phyloP scores from a whole-genome alignment of 768 basidiomycete species.

The Panaeolus cyanescens region DNA sequence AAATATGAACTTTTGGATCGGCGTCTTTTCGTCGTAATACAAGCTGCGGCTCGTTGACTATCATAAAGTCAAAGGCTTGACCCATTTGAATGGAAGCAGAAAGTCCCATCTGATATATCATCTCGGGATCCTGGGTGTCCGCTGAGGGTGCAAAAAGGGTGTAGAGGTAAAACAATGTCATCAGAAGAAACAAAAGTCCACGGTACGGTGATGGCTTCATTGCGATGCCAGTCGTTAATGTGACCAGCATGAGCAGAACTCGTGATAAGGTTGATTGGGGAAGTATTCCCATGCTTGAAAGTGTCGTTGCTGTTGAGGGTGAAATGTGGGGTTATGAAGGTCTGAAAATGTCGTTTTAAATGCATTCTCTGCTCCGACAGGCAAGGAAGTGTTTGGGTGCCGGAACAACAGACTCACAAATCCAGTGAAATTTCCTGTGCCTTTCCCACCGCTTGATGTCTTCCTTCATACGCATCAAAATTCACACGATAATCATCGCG shows the following conservation, averaged over 20 bases:
- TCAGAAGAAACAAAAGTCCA: neutral
- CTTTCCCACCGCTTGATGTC: too few species aligned
- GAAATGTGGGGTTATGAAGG: neutral
- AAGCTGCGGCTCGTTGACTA: conserved; percentile 7
- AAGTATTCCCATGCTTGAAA: neutral
- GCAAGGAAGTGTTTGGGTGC: too few species aligned
- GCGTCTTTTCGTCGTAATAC: conserved; percentile 5
- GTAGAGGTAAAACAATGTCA: neutral
- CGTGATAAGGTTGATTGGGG: neutral
- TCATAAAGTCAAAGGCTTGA: conserved; percentile 8
- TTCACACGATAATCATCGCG: too few species aligned
- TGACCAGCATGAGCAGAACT: neutral
- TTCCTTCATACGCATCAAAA: too few species aligned
- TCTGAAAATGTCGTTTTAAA: neutral
- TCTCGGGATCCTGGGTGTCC: neutral
- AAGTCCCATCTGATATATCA: neutral
- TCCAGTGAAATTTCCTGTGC: too few species aligned
- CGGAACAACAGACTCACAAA: too few species aligned
- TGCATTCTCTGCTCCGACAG: too few species aligned
- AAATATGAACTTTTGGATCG: neutral
- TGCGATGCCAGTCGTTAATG: neutral
- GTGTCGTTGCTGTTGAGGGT: too few species aligned
- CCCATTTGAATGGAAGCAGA: neutral
- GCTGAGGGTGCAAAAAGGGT: neutral
- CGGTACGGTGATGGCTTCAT: neutral